These are phyloP conservation scores for Vaccinium corymbosum DNA, from an alignment of 148 eudicot species.

Conservation along the genomic window DNA sequence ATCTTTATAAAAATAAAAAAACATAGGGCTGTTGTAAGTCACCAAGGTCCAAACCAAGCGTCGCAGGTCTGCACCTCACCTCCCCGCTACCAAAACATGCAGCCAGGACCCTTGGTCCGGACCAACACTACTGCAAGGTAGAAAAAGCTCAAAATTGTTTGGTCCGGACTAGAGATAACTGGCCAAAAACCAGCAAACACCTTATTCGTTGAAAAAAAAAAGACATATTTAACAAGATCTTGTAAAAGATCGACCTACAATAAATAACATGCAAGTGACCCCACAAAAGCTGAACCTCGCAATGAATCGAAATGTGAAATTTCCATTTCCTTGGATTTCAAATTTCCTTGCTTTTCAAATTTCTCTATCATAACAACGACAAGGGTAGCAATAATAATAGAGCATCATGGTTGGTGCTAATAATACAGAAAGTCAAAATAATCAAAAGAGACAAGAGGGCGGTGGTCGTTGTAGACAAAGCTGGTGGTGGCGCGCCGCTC, in stretches of 20 bases:
- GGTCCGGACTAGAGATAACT: no score
- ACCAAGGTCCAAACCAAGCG: no score
- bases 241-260: background rate
- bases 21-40: no score
- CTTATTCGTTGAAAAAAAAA: no score
- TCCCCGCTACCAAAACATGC: no score
- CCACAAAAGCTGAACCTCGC: background rate
- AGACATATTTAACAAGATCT: background rate
- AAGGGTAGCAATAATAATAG: background rate
- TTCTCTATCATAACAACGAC: background rate
- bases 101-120: no score
- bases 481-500: conserved; percentile 13
- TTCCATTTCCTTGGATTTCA: background rate
- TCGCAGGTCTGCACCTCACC: no score
- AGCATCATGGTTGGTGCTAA: conserved; percentile 11
- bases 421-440: background rate
- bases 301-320: background rate
- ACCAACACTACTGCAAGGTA: no score
- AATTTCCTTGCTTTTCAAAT: background rate
- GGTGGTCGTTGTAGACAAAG: conserved; percentile 11
- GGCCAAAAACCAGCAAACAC: no score
- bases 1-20: no score
- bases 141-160: no score
- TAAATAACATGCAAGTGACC: background rate
- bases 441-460: background rate